A percentile compares a stretch with the other conserved stretches of the same genome.
Conservation (phyloP, 2,329 filamentous ascomycete species). For the Fusarium globosum region DNA sequence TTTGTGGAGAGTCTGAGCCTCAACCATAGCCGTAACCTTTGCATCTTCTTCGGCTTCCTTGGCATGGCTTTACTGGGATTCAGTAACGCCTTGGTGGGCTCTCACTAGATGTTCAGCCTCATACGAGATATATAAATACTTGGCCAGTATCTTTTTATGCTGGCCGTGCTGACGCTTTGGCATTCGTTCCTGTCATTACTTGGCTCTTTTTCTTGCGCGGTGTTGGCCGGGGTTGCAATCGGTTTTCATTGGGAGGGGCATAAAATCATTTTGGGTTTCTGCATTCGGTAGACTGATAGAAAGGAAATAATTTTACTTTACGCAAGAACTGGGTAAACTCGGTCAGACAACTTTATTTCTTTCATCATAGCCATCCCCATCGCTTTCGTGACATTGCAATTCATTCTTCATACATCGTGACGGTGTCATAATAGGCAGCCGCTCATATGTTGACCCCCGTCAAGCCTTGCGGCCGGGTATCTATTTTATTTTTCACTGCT, state of each 20-base stretch:
- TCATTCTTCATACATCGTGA: conserved; percentile 28
- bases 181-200: background rate
- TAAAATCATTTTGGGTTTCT: conserved; percentile 12
- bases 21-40: conserved; percentile 81
- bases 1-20: conserved; percentile 87
- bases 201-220: conserved; percentile 24
- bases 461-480: conserved; percentile 39
- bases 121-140: background rate
- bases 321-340: background rate
- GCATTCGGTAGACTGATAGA: conserved; percentile 32
- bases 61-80: conserved; percentile 90
- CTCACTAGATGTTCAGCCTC: conserved; percentile 48
- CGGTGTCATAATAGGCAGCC: background rate
- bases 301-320: conserved; percentile 14
- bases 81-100: conserved; percentile 84
- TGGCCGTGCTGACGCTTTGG: background rate
- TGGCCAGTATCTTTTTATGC: background rate
- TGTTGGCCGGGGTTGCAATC: conserved; percentile 17
- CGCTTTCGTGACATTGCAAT: conserved; percentile 16
- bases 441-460: background rate
- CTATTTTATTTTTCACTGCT: conserved; percentile 34
- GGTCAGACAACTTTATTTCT: background rate
- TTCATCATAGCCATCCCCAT: background rate
- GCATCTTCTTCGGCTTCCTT: conserved; percentile 82
- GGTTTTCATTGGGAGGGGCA: background rate